These are phyloP conservation scores for Salvia miltiorrhiza DNA, from an alignment of 257 asterid genomes.

Conservation along the genomic window DNA sequence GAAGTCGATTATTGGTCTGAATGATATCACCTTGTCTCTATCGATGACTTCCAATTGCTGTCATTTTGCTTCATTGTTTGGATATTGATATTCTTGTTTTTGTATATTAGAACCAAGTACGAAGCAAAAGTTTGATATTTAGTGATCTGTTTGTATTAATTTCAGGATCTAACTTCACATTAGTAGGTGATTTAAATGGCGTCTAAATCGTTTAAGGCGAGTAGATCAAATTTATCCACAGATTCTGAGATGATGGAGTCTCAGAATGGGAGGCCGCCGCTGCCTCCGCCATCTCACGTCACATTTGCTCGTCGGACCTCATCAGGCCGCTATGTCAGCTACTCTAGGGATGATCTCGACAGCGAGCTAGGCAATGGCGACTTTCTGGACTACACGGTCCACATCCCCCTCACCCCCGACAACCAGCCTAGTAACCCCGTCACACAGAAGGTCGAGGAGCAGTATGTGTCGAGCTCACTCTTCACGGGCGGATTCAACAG, in stretches of 20 bases:
- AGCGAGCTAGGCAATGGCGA: conserved; percentile 58
- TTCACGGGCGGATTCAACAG: conserved; percentile 73
- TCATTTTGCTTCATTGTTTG: background rate
- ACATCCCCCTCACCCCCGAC: conserved; percentile 62
- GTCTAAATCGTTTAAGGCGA: conserved; percentile 52
- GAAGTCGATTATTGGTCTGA: background rate
- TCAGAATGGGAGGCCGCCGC: conserved; percentile 50
- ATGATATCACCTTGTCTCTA: background rate
- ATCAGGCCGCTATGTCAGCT: conserved; percentile 57
- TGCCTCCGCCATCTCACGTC: conserved; percentile 37
- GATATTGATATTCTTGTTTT: background rate
- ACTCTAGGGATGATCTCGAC: conserved; percentile 57
- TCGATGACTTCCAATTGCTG: background rate
- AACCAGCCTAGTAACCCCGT: conserved; percentile 54
- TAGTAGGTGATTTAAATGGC: conserved; percentile 38
- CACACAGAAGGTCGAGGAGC: conserved; percentile 63
- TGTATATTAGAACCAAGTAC: background rate
- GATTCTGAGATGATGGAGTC: conserved; percentile 53
- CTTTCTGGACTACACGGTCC: conserved; percentile 56
- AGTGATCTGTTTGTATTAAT: background rate
- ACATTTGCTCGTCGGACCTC: conserved; percentile 53
- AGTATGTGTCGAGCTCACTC: conserved; percentile 57
- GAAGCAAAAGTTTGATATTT: background rate
- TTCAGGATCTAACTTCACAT: conserved; percentile 31
- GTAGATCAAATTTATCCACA: conserved; percentile 55